phyloP scores from a whole-genome alignment of 108 stramenopile genomes.

The Nitzschia putrida region DNA sequence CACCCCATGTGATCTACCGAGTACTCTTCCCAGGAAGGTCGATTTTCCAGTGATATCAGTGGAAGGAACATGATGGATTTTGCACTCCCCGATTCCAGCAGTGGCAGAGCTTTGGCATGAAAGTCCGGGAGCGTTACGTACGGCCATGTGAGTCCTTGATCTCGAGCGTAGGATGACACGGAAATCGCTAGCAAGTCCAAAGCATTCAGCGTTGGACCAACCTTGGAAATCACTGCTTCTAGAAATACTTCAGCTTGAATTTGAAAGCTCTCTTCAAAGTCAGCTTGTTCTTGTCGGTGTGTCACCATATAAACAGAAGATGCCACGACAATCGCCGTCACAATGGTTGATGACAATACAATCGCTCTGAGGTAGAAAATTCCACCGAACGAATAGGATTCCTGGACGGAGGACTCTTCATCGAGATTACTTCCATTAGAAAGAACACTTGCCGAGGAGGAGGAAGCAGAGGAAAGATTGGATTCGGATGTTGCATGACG shows the following conservation, averaged over 20 bases:
- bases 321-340: not conserved
- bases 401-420: too few relatives aligned
- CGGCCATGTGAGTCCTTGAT: conserved; percentile 4
- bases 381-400: not conserved
- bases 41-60: conserved; percentile 3
- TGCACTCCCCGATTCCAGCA: not conserved
- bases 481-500: too few relatives aligned
- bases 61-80: not conserved
- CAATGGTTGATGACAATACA: not conserved
- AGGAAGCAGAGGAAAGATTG: too few relatives aligned
- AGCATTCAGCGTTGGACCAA: not conserved
- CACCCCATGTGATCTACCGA: conserved; percentile 5
- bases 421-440: too few relatives aligned
- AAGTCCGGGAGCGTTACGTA: conserved; percentile 10
- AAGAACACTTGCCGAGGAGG: too few relatives aligned
- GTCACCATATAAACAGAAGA: not conserved
- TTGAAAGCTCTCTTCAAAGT: not conserved
- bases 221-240: not conserved
- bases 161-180: not conserved
- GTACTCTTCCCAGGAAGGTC: conserved; percentile 19
- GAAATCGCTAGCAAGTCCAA: not conserved
- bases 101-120: not conserved
- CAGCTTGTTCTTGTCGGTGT: not conserved
- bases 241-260: not conserved
- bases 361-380: not conserved